Base-by-base conservation (phyloP, 768 basidiomycete species). In the Amanita brunnescens region DNA sequence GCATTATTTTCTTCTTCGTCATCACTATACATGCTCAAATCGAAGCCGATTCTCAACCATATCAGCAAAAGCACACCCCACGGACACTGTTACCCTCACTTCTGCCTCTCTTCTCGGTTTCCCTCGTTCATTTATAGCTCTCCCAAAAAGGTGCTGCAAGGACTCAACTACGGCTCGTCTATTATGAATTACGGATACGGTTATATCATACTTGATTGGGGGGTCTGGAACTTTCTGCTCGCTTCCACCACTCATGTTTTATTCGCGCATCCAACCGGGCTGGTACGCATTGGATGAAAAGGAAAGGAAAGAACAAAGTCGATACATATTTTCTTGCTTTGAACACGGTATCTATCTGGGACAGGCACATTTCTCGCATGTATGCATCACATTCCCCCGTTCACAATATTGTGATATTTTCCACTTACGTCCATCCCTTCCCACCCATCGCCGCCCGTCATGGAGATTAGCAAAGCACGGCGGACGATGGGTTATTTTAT, bases 171-270 rank as follows among this genome's bases (percentile, higher is more conserved):
- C 30, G 45, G 34, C 23, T 26, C 33, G 10, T 10, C 23, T 29
- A 7, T 37, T 49, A 35, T 49, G 35, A 39, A 49, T 33, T 39
- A 49, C 49, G 10, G 39, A 50, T 50, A 41, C 42, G 49, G 49
- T 50, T 30, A 50, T 40, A 50, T 49, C 33, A 26, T 30, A 21
- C 29, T 49, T 16, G 39, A 40, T 49, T 49, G 49, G n/a, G n/a
- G n/a, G 52, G 26, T 50, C 34, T 29, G 51, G 55, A 52, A 54
- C 46, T 46, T 49, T 53, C 21, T 46, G n/a, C 37, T 55, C 26
- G 34, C 41, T 44, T 18, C 32, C 39, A 30, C 52, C 13, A 47
- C 41, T 52, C 52, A 24, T 48, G 16, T 49, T 46, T 55, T 44
- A 37, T 50, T 51, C 23, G 38, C 30, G 23, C 26, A 44, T 37